These are phyloP conservation scores for Achlya hypogyna DNA, from an alignment of 352 stramenopile genomes.

Conservation along the genomic window DNA sequence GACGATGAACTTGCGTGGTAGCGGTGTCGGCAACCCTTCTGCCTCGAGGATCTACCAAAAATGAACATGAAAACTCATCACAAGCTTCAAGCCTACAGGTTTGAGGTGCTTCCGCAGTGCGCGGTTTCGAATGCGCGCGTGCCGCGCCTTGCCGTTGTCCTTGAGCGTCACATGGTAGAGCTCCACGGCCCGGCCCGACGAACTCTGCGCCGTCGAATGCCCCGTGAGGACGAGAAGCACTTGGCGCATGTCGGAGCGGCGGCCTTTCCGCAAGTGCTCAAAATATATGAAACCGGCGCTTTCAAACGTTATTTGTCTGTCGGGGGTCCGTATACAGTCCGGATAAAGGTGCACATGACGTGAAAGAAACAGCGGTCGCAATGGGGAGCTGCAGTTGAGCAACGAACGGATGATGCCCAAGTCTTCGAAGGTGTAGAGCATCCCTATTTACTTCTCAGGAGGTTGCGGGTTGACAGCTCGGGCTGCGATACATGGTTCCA, in stretches of 20 bases:
- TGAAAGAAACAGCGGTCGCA: too few relatives aligned
- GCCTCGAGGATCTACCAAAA: not conserved
- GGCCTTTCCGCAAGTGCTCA: not conserved
- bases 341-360: conserved; percentile 14
- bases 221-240: conserved; percentile 2
- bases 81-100: not conserved
- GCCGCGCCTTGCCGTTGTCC: not conserved
- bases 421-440: not conserved
- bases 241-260: not conserved
- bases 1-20: not conserved
- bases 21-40: not conserved
- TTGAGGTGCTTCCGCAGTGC: conserved; percentile 5
- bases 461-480: not conserved
- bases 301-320: not conserved
- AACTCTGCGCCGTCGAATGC: not conserved
- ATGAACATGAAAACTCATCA: not conserved
- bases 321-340: not conserved
- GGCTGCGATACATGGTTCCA: not conserved
- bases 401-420: too few relatives aligned
- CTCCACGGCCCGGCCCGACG: conserved; percentile 1
- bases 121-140: not conserved
- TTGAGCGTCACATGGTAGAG: conserved; percentile 18
- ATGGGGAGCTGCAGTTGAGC: too few relatives aligned
- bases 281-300: not conserved
- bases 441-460: not conserved